Evolutionary conservation across 1,139 yeast species (phyloP).

Genomic region (Geotrichum citri-aurantii): DNA sequence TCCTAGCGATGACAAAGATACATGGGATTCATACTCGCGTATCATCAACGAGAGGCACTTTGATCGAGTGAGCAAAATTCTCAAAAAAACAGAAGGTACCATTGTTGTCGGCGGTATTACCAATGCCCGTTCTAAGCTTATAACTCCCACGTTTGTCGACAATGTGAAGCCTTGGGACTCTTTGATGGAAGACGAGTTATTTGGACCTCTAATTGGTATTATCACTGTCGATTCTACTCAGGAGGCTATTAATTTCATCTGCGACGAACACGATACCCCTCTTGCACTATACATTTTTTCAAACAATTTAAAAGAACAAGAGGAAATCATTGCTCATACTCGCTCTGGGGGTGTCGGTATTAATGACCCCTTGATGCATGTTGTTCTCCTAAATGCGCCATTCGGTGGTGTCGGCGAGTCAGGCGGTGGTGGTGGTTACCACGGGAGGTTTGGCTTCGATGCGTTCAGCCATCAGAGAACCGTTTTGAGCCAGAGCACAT

Average conservation of each 20-base stretch:
- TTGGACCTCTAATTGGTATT: conserved; percentile 83
- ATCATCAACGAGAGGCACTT: conserved; percentile 58
- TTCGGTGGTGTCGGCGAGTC: conserved; percentile 90
- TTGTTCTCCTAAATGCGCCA: conserved; percentile 65
- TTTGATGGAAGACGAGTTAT: conserved; percentile 69
- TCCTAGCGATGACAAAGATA: conserved; percentile 37
- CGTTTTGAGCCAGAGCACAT: conserved; percentile 46
- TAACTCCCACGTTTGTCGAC: conserved; percentile 71
- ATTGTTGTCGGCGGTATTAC: conserved; percentile 52
- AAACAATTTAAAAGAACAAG: conserved; percentile 46
- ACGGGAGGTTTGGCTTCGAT: conserved; percentile 67
- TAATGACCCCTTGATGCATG: conserved; percentile 73
- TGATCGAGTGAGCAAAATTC: conserved; percentile 43
- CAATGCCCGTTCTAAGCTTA: conserved; percentile 42
- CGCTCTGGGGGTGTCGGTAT: conserved; percentile 72
- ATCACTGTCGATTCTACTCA: conserved; percentile 49
- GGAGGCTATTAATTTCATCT: conserved; percentile 47
- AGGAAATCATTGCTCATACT: conserved; percentile 47
- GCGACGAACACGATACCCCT: conserved; percentile 69
- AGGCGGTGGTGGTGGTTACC: conserved; percentile 64
- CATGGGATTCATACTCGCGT: conserved; percentile 48
- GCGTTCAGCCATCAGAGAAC: conserved; percentile 75
- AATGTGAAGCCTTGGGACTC: conserved; percentile 61
- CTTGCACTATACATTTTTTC: conserved; percentile 77
- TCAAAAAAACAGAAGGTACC: conserved; percentile 53